phyloP scores from a whole-genome alignment of 805 yeast species.

The Ogataea trehalophila region DNA sequence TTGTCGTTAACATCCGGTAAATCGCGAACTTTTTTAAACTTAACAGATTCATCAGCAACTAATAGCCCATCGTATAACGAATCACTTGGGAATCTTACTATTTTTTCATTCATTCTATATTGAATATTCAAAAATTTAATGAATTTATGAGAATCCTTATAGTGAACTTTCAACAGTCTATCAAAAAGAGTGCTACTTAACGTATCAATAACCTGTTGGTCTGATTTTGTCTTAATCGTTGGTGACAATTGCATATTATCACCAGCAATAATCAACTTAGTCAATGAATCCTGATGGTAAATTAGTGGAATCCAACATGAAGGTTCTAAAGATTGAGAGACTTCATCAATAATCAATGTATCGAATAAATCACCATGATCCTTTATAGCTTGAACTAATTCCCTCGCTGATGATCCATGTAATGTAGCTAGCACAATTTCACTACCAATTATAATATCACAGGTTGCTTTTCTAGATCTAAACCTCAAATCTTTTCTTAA shows the following conservation, averaged over 20 bases:
- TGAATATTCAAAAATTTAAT: slow-evolving; percentile 67
- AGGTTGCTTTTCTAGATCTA: slow-evolving; percentile 61
- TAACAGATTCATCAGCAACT: slow-evolving; percentile 57
- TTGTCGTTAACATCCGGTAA: slow-evolving; percentile 36
- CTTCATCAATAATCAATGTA: slow-evolving; percentile 88
- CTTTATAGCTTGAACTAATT: slow-evolving; percentile 46
- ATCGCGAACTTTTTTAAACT: slow-evolving; percentile 47
- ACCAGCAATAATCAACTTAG: slow-evolving; percentile 77
- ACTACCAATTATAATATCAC: slow-evolving; percentile 53
- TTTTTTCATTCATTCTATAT: slow-evolving; percentile 77
- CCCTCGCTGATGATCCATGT: slow-evolving; percentile 81
- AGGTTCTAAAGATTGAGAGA: slow-evolving; percentile 89
- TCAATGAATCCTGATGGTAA: slow-evolving; percentile 47
- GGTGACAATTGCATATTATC: slow-evolving; percentile 93
- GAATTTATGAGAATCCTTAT: slow-evolving; percentile 36
- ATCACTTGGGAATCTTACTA: slow-evolving; percentile 74
- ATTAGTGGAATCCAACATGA: slow-evolving; percentile 95
- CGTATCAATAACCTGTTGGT: slow-evolving; percentile 35
- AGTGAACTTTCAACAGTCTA: slow-evolving; percentile 50
- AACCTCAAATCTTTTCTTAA: slow-evolving; percentile 63
- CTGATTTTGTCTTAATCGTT: slow-evolving; percentile 57
- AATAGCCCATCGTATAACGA: slow-evolving; percentile 60
- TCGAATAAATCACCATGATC: slow-evolving; percentile 48
- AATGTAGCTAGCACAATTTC: slow-evolving; percentile 77
- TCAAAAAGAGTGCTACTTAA: slow-evolving; percentile 77